Base-by-base conservation (phyloP, 352 stramenopile species). In the Phytophthora multivora region DNA sequence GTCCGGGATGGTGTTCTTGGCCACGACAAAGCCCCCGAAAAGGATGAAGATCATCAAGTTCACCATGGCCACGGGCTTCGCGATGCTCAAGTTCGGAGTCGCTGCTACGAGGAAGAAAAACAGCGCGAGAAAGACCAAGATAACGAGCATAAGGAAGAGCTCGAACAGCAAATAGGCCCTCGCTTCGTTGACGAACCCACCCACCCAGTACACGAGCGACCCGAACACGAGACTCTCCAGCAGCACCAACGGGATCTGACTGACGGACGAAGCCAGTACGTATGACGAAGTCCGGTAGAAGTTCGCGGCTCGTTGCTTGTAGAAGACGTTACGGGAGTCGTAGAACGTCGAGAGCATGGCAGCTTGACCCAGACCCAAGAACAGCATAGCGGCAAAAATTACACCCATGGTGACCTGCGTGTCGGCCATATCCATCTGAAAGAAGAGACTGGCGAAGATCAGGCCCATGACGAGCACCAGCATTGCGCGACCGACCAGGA, bases 291-390 rank as follows among this genome's bases (percentile, higher is more conserved):
- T 83, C 38, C 84, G 83, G 56, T 91, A 97, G 56, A 97, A 96
- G 52, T 97, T 96, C 2, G 81, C 77, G 25, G 83, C 83, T 9
- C 79, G 77, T 50, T 97, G 90, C 58, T 96, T 97, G 77, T 96
- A 96, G 64, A 95, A 97, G 2, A 91, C 62, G 15, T 62, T 69
- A 5, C 79, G 78, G 0, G 74, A 72, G 19, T 90, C 71, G 54
- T 93, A 91, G 54, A 97, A 91, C 16, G 78, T 86, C 21, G 88
- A 78, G 25, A 98, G 59, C 66, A 90, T 71, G 15, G 71, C 79
- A 43, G 89, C 75, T 41, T 90, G 80, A 31, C 86, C 85, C 40
- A 97, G 62, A 2, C 73, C 79, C 21, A 95, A 71, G 63, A 95
- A 78, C 28, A 98, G 55, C 66, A 90, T 71, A 13, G 71, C 79